phyloP scores from a whole-genome alignment of 352 stramenopile genomes.

The Phytophthora tubulina region DNA sequence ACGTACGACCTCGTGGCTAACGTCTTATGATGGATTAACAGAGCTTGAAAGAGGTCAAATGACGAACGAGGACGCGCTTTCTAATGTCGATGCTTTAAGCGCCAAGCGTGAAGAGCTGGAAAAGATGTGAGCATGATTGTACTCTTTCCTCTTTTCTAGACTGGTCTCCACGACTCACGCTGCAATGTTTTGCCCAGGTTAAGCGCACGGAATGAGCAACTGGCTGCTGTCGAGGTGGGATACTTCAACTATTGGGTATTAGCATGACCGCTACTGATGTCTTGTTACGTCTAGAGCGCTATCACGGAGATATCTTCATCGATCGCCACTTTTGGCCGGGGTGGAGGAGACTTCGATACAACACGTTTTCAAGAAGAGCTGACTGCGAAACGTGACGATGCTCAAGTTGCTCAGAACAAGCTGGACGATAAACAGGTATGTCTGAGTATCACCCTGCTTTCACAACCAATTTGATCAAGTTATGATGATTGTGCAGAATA shows the following conservation, averaged over 20 bases:
- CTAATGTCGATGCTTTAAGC: constrained; percentile 39
- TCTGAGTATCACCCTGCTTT: neutral
- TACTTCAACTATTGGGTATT: neutral
- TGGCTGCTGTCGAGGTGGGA: constrained; percentile 41
- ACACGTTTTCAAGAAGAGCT: constrained; percentile 32
- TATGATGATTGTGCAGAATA: constrained; percentile 20
- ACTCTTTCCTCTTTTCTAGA: neutral
- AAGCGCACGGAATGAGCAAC: constrained; percentile 37
- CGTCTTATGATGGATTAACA: constrained; percentile 23
- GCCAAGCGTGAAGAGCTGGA: constrained; percentile 43
- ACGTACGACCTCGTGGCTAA: neutral
- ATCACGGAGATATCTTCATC: constrained; percentile 46
- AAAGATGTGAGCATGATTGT: constrained; percentile 33
- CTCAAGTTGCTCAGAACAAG: constrained; percentile 26
- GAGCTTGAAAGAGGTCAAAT: constrained; percentile 60
- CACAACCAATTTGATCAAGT: constrained; percentile 6
- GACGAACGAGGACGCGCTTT: constrained; percentile 58
- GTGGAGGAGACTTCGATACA: constrained; percentile 21
- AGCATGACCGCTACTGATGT: constrained; percentile 15
- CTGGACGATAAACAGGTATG: constrained; percentile 45
- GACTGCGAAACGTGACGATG: constrained; percentile 23
- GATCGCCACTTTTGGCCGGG: constrained; percentile 23
- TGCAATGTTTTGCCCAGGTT: constrained; percentile 35
- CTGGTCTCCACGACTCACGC: neutral
- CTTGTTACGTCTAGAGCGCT: constrained; percentile 29